Conservation (phyloP, 1,139 yeast genomes). For the Hemisphaericaspora subhashii region DNA sequence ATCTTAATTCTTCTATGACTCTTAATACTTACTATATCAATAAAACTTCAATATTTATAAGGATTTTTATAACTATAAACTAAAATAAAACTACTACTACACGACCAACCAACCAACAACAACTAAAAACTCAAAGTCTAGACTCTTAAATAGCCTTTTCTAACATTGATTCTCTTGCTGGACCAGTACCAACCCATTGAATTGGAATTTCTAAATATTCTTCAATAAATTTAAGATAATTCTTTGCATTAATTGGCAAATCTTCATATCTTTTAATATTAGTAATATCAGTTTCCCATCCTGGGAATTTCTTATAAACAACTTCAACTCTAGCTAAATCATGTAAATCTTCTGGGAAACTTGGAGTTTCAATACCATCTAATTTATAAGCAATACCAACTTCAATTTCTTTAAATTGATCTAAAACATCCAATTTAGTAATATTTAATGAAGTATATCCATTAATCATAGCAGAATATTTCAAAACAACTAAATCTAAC, state of each 20-base stretch:
- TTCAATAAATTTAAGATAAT: constrained; percentile 81
- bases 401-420: constrained; percentile 81
- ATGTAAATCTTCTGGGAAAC: constrained; percentile 91
- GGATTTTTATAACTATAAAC: too few species aligned
- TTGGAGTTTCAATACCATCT: constrained; percentile 69
- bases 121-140: background rate
- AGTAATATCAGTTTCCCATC: constrained; percentile 90
- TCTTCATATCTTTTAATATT: constrained; percentile 66
- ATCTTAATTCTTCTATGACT: too few species aligned
- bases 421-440: constrained; percentile 93
- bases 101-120: too few species aligned
- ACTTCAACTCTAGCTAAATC: constrained; percentile 87
- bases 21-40: too few species aligned
- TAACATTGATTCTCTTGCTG: constrained; percentile 87
- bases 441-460: constrained; percentile 94
- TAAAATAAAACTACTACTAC: too few species aligned
- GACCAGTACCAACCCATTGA: constrained; percentile 99
- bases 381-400: constrained; percentile 81
- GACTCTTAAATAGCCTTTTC: constrained; percentile 30
- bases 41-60: too few species aligned
- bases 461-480: constrained; percentile 85
- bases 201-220: constrained; percentile 80
- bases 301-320: constrained; percentile 85
- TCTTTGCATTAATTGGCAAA: constrained; percentile 84
- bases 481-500: constrained; percentile 94